These are phyloP conservation scores for Tricladium varicosporioides DNA, from an alignment of 2,329 filamentous ascomycete species.

Conservation along the genomic window DNA sequence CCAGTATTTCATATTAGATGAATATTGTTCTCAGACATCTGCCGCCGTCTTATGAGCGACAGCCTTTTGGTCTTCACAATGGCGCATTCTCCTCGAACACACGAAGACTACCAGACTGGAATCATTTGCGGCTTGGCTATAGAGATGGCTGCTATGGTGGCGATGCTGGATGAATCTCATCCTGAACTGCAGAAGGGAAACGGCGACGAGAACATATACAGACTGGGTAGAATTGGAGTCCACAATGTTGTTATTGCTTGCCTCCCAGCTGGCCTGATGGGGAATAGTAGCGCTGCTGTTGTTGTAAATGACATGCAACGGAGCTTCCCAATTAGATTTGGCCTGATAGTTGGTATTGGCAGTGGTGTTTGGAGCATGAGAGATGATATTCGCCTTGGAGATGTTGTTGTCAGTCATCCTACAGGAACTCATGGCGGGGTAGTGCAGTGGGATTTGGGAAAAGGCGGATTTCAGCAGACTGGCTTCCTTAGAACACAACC, in stretches of 20 bases:
- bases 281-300: slow-evolving; percentile 30
- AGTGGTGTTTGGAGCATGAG: slow-evolving; percentile 23
- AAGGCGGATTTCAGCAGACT: slow-evolving; percentile 10
- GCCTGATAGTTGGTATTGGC: slow-evolving; percentile 45
- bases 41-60: not conserved
- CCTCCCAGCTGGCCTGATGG: slow-evolving; percentile 12
- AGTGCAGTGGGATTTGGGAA: slow-evolving; percentile 15
- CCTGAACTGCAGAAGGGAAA: not conserved
- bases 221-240: slow-evolving; percentile 15
- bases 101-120: slow-evolving; percentile 6
- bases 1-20: not conserved
- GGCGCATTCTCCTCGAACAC: not conserved
- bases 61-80: not conserved
- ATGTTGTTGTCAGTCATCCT: slow-evolving; percentile 18
- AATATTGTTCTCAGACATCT: too few relatives aligned
- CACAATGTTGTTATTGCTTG: slow-evolving; percentile 25
- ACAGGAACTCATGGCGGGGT: slow-evolving; percentile 10
- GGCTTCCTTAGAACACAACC: slow-evolving; percentile 14
- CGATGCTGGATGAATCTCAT: slow-evolving; percentile 31
- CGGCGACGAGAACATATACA: slow-evolving; percentile 19
- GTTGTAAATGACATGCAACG: slow-evolving; percentile 33
- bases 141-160: slow-evolving; percentile 9
- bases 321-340: slow-evolving; percentile 38
- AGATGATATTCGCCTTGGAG: slow-evolving; percentile 19
- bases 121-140: slow-evolving; percentile 4